Conservation (phyloP, 805 yeast species). For the Kodamaea laetipori region DNA sequence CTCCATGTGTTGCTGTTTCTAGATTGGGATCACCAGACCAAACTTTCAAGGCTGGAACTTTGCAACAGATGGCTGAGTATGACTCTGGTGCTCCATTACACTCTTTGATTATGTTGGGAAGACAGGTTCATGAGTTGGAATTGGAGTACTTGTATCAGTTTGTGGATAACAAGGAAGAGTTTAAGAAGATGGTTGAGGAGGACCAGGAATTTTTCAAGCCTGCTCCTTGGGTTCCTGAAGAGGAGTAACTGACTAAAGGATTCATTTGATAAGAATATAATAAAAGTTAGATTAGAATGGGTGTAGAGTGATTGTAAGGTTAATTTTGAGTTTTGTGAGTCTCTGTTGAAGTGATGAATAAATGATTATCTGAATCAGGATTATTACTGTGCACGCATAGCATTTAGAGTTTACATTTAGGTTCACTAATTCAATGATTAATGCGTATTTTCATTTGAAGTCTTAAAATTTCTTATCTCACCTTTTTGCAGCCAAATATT, state of each 20-base stretch:
- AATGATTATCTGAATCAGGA: too few species aligned
- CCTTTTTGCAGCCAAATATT: too few species aligned
- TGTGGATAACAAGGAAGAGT: slow-evolving; percentile 59
- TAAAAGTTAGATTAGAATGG: too few species aligned
- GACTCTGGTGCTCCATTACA: slow-evolving; percentile 96
- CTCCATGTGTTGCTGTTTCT: slow-evolving; percentile 93
- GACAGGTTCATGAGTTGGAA: slow-evolving; percentile 93
- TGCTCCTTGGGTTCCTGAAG: slow-evolving; percentile 60
- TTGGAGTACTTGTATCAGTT: slow-evolving; percentile 79
- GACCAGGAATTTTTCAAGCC: slow-evolving; percentile 77
- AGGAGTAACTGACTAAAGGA: slow-evolving; percentile 27
- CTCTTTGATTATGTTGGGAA: slow-evolving; percentile 85
- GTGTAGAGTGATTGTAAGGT: too few species aligned
- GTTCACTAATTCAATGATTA: too few species aligned
- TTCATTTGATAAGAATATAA: too few species aligned
- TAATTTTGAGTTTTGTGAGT: too few species aligned
- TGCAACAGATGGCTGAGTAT: slow-evolving; percentile 72
- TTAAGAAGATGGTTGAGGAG: slow-evolving; percentile 39
- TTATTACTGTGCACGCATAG: too few species aligned
- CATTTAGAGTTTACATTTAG: too few species aligned
- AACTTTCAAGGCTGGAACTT: slow-evolving; percentile 79
- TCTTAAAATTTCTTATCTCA: too few species aligned
- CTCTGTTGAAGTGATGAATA: too few species aligned
- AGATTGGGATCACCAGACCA: slow-evolving; percentile 88
- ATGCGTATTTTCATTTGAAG: too few species aligned